A percentile compares a stretch with the other conserved stretches of the same genome.
Evolutionary conservation across 345 rosid genomes (phyloP).

Genomic region (Lepidium didymum): DNA sequence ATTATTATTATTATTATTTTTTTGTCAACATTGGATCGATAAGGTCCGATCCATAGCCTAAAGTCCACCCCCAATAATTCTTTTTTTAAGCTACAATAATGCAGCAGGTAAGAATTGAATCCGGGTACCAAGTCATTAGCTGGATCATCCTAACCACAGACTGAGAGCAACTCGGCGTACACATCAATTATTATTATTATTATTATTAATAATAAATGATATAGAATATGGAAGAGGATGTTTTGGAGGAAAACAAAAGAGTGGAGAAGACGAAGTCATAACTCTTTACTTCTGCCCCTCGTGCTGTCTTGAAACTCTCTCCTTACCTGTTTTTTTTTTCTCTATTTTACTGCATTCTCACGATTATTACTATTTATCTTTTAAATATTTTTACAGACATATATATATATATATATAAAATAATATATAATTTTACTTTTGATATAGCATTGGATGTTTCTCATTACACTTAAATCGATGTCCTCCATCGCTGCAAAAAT

Average conservation of each 20-base stretch:
- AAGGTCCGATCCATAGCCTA: no score
- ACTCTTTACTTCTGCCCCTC: slow-evolving; percentile 21
- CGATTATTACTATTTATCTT: background rate
- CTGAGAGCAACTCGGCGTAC: no score
- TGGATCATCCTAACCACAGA: no score
- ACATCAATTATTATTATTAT: background rate
- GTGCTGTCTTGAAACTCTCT: slow-evolving; percentile 27
- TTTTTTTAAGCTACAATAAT: no score
- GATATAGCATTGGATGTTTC: background rate
- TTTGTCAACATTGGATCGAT: no score
- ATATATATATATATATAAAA: no score
- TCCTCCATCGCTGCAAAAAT: slow-evolving; percentile 21
- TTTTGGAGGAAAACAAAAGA: slow-evolving; percentile 3
- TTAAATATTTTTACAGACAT: background rate
- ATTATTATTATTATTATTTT: no score
- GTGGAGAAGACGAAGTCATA: background rate
- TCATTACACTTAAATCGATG: slow-evolving; percentile 19
- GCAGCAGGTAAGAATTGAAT: no score
- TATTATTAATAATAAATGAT: no score
- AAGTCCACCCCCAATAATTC: no score
- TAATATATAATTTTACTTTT: background rate
- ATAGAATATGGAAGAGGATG: background rate
- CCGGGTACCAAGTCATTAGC: no score
- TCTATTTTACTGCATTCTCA: slow-evolving; percentile 10
- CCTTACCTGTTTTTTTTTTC: background rate